Evolutionary conservation across 805 yeast genomes (phyloP).

Genomic region (Lachancea dasiensis): DNA sequence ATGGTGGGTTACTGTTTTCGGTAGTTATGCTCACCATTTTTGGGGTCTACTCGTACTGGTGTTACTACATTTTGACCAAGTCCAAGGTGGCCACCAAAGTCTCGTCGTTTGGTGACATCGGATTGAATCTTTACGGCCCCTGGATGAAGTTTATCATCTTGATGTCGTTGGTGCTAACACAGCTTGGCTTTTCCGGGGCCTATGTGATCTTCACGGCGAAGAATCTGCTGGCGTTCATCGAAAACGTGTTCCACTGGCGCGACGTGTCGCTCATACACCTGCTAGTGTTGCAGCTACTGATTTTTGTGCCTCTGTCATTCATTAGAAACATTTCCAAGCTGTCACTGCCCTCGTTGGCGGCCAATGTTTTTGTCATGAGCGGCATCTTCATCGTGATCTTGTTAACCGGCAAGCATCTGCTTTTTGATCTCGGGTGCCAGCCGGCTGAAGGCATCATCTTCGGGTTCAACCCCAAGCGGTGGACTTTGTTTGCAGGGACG

Average conservation of each 20-base stretch:
- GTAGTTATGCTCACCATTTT: conserved; percentile 46
- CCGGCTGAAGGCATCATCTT: conserved; percentile 46
- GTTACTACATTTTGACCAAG: conserved; percentile 58
- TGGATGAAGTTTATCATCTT: conserved; percentile 61
- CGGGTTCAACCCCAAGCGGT: conserved; percentile 48
- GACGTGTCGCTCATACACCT: conserved; percentile 38
- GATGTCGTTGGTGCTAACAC: conserved; percentile 60
- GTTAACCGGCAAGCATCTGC: conserved; percentile 38
- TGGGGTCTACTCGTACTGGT: conserved; percentile 71
- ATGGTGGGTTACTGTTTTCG: conserved; percentile 67
- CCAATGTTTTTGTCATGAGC: conserved; percentile 59
- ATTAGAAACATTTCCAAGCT: conserved; percentile 71
- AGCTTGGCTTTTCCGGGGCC: conserved; percentile 75
- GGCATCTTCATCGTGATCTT: conserved; percentile 62
- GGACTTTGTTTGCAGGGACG: conserved; percentile 73
- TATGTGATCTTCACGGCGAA: conserved; percentile 75
- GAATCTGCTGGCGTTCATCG: conserved; percentile 57
- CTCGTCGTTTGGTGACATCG: conserved; percentile 76
- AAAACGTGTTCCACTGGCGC: conserved; percentile 39
- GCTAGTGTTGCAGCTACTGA: conserved; percentile 48
- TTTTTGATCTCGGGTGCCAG: conserved; percentile 33
- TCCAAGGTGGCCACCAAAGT: conserved; percentile 57
- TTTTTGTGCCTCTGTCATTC: conserved; percentile 64
- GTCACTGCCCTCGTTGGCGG: conserved; percentile 64
- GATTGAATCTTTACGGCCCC: conserved; percentile 53